Evolutionary conservation across 1,284 basidiomycete species (phyloP), one percentile per base, ranked within the genome.

Genomic region (Somion occarium): DNA sequence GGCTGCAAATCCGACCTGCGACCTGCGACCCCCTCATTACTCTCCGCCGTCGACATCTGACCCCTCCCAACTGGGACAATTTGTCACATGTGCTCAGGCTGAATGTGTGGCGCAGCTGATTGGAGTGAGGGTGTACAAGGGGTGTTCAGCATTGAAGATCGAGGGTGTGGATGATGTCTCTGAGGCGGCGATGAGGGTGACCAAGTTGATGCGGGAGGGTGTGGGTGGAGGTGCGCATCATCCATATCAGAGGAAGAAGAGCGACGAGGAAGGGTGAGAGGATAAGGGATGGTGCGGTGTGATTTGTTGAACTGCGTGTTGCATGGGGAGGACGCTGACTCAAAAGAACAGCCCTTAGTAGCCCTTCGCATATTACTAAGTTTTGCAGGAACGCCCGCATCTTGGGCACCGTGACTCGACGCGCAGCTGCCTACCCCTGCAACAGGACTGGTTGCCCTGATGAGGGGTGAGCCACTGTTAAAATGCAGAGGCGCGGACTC

Each of bases 131-230:
- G 88, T 83, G 39, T 98, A 96, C 75, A 92, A 92, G 69, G 94
- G 97, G 68, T 96, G 93, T 63, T 93, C 90, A 2, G 89, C 94
- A 20, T 75, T 97, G 48, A 85, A 86, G 66, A 94, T 94, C 60
- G 85, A 93, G 68, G 93, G 94, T 44, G 94, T 97, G 12, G 94
- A 97, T 69, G 89, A 93, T 59, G 91, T 97, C 34, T 98, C 97
- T 59, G 94, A 98, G 73, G 88, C 91, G 0, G 94, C 94, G 25
- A 97, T 94, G n/a, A 78, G 94, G 34, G 92, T 91, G 34, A 93
- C 91, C 63, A 95, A 97, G 88, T 72, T 96, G 52, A 93, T 96
- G 77, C 80, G 93, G 38, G 91, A 93, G 56, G 87, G 86, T 3
- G 85, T 83, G 19, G 56, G 53, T 24, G 55, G 55, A 3, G 55